These are phyloP conservation scores for Microthlaspi erraticum DNA, from an alignment of 345 rosid species.

Conservation along the genomic window DNA sequence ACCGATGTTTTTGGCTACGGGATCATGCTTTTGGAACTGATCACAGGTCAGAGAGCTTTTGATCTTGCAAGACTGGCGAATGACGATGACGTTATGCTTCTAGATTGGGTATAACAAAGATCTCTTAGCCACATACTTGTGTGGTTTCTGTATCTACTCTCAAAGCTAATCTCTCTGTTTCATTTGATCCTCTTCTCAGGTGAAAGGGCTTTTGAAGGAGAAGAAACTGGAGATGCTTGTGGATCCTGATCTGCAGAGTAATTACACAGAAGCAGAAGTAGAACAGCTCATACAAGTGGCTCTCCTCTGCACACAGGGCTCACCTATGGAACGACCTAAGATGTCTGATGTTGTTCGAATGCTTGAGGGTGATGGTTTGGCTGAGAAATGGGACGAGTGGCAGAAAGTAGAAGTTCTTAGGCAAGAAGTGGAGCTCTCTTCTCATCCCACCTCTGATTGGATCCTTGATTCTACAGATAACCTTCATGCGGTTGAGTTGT, in stretches of 20 bases:
- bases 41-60: slow-evolving; percentile 94
- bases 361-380: slow-evolving; percentile 94
- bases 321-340: slow-evolving; percentile 91
- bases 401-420: slow-evolving; percentile 87
- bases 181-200: slow-evolving; percentile 48
- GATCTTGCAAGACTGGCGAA: slow-evolving; percentile 97
- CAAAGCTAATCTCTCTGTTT: slow-evolving; percentile 18
- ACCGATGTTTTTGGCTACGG: slow-evolving; percentile 97
- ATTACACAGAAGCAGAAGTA: slow-evolving; percentile 76
- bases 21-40: slow-evolving; percentile 92
- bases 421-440: slow-evolving; percentile 76
- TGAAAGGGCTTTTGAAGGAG: slow-evolving; percentile 89
- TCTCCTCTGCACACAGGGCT: slow-evolving; percentile 86
- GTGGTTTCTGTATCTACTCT: background rate
- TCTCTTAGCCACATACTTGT: background rate
- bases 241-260: slow-evolving; percentile 83
- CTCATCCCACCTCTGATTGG: slow-evolving; percentile 81
- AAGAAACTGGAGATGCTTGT: slow-evolving; percentile 87
- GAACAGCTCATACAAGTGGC: slow-evolving; percentile 94
- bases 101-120: slow-evolving; percentile 75
- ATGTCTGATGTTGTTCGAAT: slow-evolving; percentile 94
- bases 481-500: slow-evolving; percentile 87
- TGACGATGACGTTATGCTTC: slow-evolving; percentile 90
- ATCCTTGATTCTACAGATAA: slow-evolving; percentile 85
- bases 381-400: slow-evolving; percentile 96